Evolutionary conservation across 2,329 filamentous ascomycete genomes (phyloP), one percentile per base, ranked within the genome.

Genomic region (Xylaria multiplex): DNA sequence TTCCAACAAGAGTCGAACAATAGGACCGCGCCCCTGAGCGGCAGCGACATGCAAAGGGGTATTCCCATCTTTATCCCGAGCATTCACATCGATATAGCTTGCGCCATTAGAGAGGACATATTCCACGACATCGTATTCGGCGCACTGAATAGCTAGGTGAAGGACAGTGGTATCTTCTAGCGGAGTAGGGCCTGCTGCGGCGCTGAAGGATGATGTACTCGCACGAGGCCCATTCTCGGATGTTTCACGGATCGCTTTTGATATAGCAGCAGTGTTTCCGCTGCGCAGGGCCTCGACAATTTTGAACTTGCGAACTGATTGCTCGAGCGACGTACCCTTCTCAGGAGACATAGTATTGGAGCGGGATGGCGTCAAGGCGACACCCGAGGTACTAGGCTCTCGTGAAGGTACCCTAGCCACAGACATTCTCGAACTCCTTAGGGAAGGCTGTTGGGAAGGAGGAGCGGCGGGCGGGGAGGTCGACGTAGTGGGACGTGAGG

Each of bases 61-160:
- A 78, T 98, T 99, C 67, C 96, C 96, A 73, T 98, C 95, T 72
- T 91, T 91, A 80, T 99, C 96, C 67, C 92, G 89, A 46, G 91
- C 90, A 78, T 98, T 99, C 77, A 98, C 83, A 75, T 98, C 93
- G 61, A 96, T 83, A 59, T 82, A 82, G 48, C 83, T 84, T 14
- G 82, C 85, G 35, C 91, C 88, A 68, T 93, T 86, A 1, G 93
- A 94, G 49, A 99, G 81, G n/a, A 98, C 91, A 75, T 95, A 97
- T 77, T 99, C 94, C 60, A 99, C 91, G 32, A 99, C 93, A 22
- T 93, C 90, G 55, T 91, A 86, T 77, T 98, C 96, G 56, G 96
- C 95, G 79, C 95, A 98, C 80, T 99, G 96, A 50, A 98, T 93
- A 30, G 96, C 94, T 46, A 99, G 84, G 78, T 99, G 95, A 43